Evolutionary conservation across 192 early-diverging fungal species (phyloP), one percentile per base, ranked within the genome.

Genomic region (Podila epicladia): DNA sequence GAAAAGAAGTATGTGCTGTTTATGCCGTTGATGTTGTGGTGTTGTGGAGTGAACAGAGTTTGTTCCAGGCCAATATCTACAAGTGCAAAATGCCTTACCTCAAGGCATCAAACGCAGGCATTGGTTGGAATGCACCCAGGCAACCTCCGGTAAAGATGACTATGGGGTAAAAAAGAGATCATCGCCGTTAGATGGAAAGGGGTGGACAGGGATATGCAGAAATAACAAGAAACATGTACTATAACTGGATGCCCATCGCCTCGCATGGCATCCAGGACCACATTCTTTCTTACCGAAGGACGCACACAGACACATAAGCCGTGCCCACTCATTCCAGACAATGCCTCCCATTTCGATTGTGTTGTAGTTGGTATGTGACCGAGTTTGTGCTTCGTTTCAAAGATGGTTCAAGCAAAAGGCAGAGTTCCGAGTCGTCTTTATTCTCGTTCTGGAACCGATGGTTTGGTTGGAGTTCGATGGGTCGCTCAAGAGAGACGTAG

Each of bases 291-390:
- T 80, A 80, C 77, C 58, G 19, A 72, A 80, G 0, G 77, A 58
- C 7, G 66, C 13, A 5, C 65, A 37, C 33, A 80, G 63, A 55
- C 71, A 60, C 77, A 80, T 80, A 53, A 80, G 41, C 12, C 77
- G 70, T 33, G 77, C 71, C 77, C 77, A 80, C 20, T 80, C 77
- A 37, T 80, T 69, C 77, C 77, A 80, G 38, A 80, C 77, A 49
- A 73, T 73, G 20, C 66, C 77, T 29, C 77, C 77, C 77, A 80
- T 80, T 33, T 22, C 29, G 31, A 20, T 2, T 41, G 31, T 33
- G 28, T 37, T 49, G 13, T 19, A 49, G n/a, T 7, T 55, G 24
- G 4, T 26, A 4, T 45, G 41, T 45, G 13, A 15, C 15, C 41
- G 41, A 37, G 35, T 37, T 37, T 37, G 4, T 37, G 35, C 1